Conservation (phyloP, 2,329 filamentous ascomycete genomes). For the Trichoderma oligosporum region DNA sequence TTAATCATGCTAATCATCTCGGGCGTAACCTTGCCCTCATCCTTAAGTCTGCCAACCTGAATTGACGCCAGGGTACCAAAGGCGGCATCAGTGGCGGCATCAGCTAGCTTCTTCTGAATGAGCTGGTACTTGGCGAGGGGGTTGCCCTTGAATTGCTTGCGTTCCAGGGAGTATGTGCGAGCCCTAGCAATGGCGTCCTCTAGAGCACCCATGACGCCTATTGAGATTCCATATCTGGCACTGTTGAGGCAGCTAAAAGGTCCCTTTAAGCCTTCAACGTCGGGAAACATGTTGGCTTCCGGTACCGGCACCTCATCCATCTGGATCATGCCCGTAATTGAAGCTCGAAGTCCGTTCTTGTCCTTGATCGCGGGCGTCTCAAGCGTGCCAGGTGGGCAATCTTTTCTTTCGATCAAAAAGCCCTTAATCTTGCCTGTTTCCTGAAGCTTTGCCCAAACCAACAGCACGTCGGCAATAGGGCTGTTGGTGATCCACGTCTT, state of each 20-base stretch:
- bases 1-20: constrained; percentile 99
- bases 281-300: constrained; percentile 88
- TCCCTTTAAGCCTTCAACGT: constrained; percentile 78
- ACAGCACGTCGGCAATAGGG: constrained; percentile 76
- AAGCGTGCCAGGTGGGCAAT: constrained; percentile 82
- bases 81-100: constrained; percentile 84
- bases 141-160: constrained; percentile 95
- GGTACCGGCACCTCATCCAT: constrained; percentile 87
- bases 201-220: constrained; percentile 88
- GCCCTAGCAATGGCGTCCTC: constrained; percentile 85
- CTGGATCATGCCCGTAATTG: constrained; percentile 96
- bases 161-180: constrained; percentile 81
- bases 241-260: constrained; percentile 95
- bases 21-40: constrained; percentile 78
- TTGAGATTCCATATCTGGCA: constrained; percentile 87
- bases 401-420: constrained; percentile 80
- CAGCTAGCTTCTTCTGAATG: constrained; percentile 94
- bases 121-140: constrained; percentile 94
- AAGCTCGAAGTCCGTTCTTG: constrained; percentile 90
- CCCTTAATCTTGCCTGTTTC: constrained; percentile 91
- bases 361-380: constrained; percentile 91
- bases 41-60: constrained; percentile 90
- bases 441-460: constrained; percentile 91
- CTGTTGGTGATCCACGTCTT: constrained; percentile 98
- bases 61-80: constrained; percentile 86